Base-by-base conservation (phyloP, 345 rosid species). In the Chamaenerion angustifolium region DNA sequence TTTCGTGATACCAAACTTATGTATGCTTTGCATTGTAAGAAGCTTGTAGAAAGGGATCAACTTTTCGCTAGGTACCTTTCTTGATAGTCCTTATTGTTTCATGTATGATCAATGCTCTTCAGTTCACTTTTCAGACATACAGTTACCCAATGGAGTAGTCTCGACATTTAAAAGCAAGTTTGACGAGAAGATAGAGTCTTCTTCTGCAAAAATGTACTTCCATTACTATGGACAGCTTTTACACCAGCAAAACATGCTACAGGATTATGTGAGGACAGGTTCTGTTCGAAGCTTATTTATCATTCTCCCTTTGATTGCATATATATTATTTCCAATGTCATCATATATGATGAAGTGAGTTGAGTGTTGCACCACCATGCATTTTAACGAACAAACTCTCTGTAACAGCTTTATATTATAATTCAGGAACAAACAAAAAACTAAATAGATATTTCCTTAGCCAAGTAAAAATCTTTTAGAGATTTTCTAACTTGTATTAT, bases 211-310 rank as follows among this genome's bases (percentile, higher is more conserved):
- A 73, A 87, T 92, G 96, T 92, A 92, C 72, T 92, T 92, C 60
- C 96, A 92, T 74, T 92, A 92, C 58, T 92, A 92, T 57, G 98
- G 96, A 46, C 96, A 92, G 55, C 74, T 92, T 63, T 73, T 92
- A 27, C 98, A 92, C 56, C 98, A 92, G 75, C 98, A 92, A 61
- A 92, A 92, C 61, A 92, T 92, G 98, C 70, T 92, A 14, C 98
- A 92, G 66, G 98, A 92, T 72, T 92, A 87, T 58, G 96, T 92
- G 77, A 82, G 98, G 65, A 92, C 98, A 82, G 96, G 98, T 87
- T 56, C 76, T 46, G 53, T 23, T 53, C 48, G 10, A 8, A 42
- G 14, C 50, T 50, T 43, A 21, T 15, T 10, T 18, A 3, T 49
- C 6, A 9, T 12, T 15, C 16, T 12, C 35, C 17, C 18, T 17